Base-by-base conservation (phyloP, 306 rosid species). In the Trifolium pratense region DNA sequence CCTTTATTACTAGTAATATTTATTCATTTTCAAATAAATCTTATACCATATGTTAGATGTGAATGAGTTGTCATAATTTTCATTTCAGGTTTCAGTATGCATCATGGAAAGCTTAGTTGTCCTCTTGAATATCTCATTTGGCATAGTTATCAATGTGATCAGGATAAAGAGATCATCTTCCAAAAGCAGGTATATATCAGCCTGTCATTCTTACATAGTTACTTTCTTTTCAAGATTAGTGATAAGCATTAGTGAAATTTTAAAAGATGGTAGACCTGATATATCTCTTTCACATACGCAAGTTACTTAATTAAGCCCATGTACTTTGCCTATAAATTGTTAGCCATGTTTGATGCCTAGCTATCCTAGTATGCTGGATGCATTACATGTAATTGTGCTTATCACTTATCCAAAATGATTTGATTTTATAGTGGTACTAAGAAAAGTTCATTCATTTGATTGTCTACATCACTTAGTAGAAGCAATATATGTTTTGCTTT, bases 71-170 rank as follows among this genome's bases (percentile, higher is more conserved):
- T 8, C 57, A 25, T 31, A 48, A 51, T 39, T 71, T 75, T 67
- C n/a, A 10, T 73, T 65, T 71, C 78, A 93, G 98, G 85, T 84
- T 72, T 74, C 83, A 37, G 39, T 66, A 32, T 60, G 76, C 25
- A 40, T 89, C 21, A 79, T 86, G 52, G 91, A 86, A 75, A 82
- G 80, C 75, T 75, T 73, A 53, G 32, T 73, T 66, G 80, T 85
- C 74, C 83, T 87, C 66, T 65, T 87, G 86, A 89, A 89, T 76
- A 62, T 88, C 42, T 32, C 89, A 73, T 93, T 84, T 87, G 84
- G 89, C 53, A 65, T 87, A 71, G 81, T 91, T 18, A 83, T 90
- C 79, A 91, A 85, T 88, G 75, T 89, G 76, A 78, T 91, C 76
- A 80, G 86, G 80, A 74, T 82, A 77, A 88, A 88, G 79, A 76